Evolutionary conservation across 371 early-diverging fungal genomes (phyloP).

Genomic region (Lichtheimia ornata): DNA sequence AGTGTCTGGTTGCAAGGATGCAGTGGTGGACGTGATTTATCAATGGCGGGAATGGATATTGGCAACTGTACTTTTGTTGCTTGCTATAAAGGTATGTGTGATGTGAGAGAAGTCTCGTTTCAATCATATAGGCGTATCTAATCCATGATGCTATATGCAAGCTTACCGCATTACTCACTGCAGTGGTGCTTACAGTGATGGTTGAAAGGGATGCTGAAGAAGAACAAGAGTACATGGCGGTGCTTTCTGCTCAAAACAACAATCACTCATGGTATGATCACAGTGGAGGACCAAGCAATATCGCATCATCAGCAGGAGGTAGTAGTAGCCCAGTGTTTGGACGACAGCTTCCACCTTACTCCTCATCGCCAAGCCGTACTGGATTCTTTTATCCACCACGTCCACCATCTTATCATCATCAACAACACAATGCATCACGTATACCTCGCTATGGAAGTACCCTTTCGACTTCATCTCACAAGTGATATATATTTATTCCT

Average conservation of each 20-base stretch:
- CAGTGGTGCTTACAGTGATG: slow-evolving; percentile 15
- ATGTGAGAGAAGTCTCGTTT: too few species aligned
- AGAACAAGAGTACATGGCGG: slow-evolving; percentile 14
- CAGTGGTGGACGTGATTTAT: background rate
- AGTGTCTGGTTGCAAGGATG: slow-evolving; percentile 3
- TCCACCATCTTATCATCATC: slow-evolving; percentile 9
- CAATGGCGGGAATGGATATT: slow-evolving; percentile 10
- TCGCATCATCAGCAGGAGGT: background rate
- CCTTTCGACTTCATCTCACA: slow-evolving; percentile 12
- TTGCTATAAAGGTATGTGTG: slow-evolving; percentile 5
- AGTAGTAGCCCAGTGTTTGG: slow-evolving; percentile 13
- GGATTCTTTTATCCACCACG: slow-evolving; percentile 9
- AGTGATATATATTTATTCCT: background rate
- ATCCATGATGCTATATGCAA: background rate
- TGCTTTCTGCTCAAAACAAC: slow-evolving; percentile 14
- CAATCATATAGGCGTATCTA: too few species aligned
- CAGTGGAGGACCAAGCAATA: background rate
- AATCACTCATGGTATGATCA: slow-evolving; percentile 11
- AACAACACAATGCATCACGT: slow-evolving; percentile 8
- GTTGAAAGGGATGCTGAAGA: slow-evolving; percentile 16
- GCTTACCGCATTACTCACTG: slow-evolving; percentile 12
- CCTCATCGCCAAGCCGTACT: slow-evolving; percentile 5
- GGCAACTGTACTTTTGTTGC: background rate
- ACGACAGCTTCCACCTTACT: slow-evolving; percentile 5
- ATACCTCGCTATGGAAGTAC: slow-evolving; percentile 17